A percentile compares a stretch with the other conserved stretches of the same genome.
Evolutionary conservation across 768 basidiomycete species (phyloP).

Genomic region (Sistotremastrum niveocremeum): DNA sequence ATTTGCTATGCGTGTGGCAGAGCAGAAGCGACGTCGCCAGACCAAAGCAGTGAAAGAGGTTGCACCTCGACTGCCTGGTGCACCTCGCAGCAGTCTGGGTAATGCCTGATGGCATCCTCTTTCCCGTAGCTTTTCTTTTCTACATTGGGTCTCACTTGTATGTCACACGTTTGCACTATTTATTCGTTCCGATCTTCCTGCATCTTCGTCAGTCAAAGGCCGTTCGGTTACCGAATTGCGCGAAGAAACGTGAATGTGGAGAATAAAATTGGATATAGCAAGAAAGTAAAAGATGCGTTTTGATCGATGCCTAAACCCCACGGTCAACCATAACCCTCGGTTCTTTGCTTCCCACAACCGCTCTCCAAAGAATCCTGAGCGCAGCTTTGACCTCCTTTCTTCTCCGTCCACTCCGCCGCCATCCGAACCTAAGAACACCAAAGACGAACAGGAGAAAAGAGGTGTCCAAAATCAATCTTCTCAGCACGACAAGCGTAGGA

Average conservation of each 20-base stretch:
- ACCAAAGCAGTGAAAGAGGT: conserved; percentile 53
- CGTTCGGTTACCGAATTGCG: too few relatives aligned
- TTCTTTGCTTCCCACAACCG: conserved; percentile 43
- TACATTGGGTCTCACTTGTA: too few relatives aligned
- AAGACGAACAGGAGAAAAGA: conserved; percentile 59
- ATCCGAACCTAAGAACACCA: conserved; percentile 40
- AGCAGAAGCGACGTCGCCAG: conserved; percentile 60
- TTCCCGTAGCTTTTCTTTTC: too few relatives aligned
- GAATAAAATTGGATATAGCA: not conserved
- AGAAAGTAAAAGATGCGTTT: not conserved
- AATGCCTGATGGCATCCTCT: not conserved
- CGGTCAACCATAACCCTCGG: conserved; percentile 36
- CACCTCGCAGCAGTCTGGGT: conserved; percentile 24
- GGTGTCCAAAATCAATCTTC: conserved; percentile 65
- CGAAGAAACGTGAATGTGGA: too few relatives aligned
- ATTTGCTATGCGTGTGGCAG: conserved; percentile 65
- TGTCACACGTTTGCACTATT: too few relatives aligned
- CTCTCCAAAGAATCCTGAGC: conserved; percentile 53
- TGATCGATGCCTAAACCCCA: conserved; percentile 20
- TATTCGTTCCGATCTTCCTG: too few relatives aligned
- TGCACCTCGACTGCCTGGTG: conserved; percentile 56
- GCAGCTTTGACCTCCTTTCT: conserved; percentile 56
- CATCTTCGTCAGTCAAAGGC: too few relatives aligned
- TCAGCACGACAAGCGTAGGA: conserved; percentile 51
- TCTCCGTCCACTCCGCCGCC: conserved; percentile 58